phyloP scores from a whole-genome alignment of 345 rosid genomes.

The Reutealis trisperma region DNA sequence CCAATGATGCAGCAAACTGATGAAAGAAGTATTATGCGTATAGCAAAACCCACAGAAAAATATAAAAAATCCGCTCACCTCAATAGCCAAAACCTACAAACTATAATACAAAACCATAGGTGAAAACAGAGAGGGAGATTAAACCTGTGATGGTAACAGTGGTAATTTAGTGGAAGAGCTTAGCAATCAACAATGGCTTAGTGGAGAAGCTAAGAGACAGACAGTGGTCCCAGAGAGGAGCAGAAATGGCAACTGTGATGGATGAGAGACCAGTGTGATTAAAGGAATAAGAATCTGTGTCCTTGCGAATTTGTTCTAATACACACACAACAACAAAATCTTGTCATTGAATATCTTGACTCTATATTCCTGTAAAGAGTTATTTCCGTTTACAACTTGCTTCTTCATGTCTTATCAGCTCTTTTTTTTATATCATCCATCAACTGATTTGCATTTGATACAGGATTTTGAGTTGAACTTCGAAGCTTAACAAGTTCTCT shows the following conservation, averaged over 20 bases:
- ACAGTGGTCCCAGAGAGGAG: neutral
- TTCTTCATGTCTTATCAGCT: neutral
- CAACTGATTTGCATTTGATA: constrained; percentile 18
- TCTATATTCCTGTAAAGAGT: neutral
- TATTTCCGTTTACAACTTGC: neutral
- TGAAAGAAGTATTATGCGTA: neutral
- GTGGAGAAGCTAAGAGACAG: neutral
- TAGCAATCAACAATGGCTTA: neutral
- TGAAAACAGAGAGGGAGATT: neutral
- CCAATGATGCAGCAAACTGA: neutral
- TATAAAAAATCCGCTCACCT: neutral
- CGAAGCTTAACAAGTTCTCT: constrained; percentile 37
- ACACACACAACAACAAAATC: neutral
- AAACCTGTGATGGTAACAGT: neutral
- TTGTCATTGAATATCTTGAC: neutral
- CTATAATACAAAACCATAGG: neutral
- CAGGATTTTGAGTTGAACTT: constrained; percentile 17
- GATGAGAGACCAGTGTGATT: neutral
- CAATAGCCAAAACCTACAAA: neutral
- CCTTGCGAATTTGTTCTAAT: neutral
- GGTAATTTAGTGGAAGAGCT: neutral
- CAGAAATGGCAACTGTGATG: neutral
- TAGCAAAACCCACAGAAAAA: neutral
- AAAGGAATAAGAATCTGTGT: no score
- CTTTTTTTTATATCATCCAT: constrained; percentile 15